Base-by-base conservation (phyloP, 208 protist species). In the Wallacemonas sp. region DNA sequence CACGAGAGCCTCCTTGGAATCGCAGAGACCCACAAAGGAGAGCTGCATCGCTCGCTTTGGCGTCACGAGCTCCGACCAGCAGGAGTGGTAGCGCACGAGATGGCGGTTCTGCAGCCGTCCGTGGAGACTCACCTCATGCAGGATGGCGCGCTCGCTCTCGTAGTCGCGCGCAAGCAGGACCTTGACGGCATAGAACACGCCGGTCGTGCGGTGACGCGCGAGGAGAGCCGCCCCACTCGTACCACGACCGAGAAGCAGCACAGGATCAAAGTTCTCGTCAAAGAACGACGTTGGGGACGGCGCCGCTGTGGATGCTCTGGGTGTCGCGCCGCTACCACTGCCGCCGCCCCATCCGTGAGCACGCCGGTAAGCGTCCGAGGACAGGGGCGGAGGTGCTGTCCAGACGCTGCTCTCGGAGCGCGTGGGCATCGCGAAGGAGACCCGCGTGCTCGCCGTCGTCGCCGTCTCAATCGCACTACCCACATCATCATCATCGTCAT, bases 101-200 rank as follows among this genome's bases (percentile, higher is more conserved):
- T 93, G 46, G 11, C 36, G 48, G 44, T 85, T 69, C 14, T 87
- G 65, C 43, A 96, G 65, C 62, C 78, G 56, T 0, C 88, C 80
- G 62, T 96, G 91, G 17, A 94, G 56, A 12, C 81, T 79, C 36
- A 93, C 69, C 70, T 96, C 87, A 30, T 84, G 74, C 48, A 96
- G 39, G 6, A 90, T 75, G 16, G 83, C 84, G 9, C 77, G 60
- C 77, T 93, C 80, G 19, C 63, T 80, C 49, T 81, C 78, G 63
- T 87, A 84, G 72, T 88, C 78, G 27, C 79, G 77, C 1, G 71
- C 79, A 23, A 96, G 48, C 32, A 96, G 65, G 24, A 96, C 71
- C 76, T 96, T 96, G 4, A 96, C 75, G 39, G 91, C 91, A 68
- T 94, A 96, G 56, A 94, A 85, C 39, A 90, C 58, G 12, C 73